phyloP scores from a whole-genome alignment of 1,139 yeast species.

The Pichia sp. region DNA sequence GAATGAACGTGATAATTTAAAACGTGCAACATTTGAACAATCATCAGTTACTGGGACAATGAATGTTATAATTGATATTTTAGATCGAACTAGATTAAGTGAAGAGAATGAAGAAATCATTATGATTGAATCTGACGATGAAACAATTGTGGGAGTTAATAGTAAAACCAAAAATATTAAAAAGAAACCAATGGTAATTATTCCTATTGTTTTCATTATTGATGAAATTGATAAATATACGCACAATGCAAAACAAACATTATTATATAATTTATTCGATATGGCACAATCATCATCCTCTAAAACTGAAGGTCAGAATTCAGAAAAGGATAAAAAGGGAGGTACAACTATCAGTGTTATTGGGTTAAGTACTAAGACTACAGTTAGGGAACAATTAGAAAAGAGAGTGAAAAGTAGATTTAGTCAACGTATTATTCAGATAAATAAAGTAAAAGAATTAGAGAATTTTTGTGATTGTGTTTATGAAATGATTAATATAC shows the following conservation, averaged over 20 bases:
- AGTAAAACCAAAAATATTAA: constrained; percentile 7
- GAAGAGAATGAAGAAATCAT: constrained; percentile 18
- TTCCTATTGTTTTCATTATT: constrained; percentile 68
- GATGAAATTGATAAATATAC: constrained; percentile 85
- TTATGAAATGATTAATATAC: constrained; percentile 22
- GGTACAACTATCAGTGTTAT: constrained; percentile 73
- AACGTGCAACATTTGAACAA: constrained; percentile 33
- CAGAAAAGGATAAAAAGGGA: not conserved
- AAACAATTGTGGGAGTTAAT: not conserved
- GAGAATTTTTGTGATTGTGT: constrained; percentile 36
- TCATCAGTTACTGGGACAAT: constrained; percentile 49
- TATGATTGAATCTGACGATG: constrained; percentile 2
- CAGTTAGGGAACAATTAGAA: constrained; percentile 75
- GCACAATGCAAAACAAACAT: constrained; percentile 65
- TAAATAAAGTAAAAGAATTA: constrained; percentile 44
- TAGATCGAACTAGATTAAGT: constrained; percentile 35
- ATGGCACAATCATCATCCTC: constrained; percentile 54
- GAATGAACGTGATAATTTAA: constrained; percentile 6
- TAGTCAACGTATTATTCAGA: constrained; percentile 66
- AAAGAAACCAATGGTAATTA: constrained; percentile 22
- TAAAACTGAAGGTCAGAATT: constrained; percentile 2
- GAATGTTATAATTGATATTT: constrained; percentile 39
- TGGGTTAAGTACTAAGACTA: constrained; percentile 72
- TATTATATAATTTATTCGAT: constrained; percentile 82
- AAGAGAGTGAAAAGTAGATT: constrained; percentile 88